phyloP scores from a whole-genome alignment of 805 yeast genomes.

The Metschnikowia lochheadii region DNA sequence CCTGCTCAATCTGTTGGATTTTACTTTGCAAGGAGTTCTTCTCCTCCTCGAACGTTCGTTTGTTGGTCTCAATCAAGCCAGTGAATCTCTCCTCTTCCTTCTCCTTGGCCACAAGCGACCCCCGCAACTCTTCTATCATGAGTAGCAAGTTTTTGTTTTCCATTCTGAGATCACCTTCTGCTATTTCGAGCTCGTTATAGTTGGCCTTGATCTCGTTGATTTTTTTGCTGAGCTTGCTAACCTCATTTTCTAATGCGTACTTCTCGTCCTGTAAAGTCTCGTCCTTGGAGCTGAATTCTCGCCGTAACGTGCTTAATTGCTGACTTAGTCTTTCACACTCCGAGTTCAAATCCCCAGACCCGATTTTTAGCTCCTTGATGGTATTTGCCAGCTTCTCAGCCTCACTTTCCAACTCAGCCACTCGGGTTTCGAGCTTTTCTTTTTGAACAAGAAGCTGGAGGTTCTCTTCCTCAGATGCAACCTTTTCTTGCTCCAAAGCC shows the following conservation, averaged over 20 bases:
- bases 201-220: slow-evolving; percentile 38
- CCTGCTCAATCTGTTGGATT: slow-evolving; percentile 1
- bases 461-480: slow-evolving; percentile 3
- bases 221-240: slow-evolving; percentile 36
- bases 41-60: slow-evolving; percentile 3
- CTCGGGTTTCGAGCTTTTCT: slow-evolving; percentile 41
- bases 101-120: slow-evolving; percentile 33
- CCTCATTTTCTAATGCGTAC: slow-evolving; percentile 37
- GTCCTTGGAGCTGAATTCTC: slow-evolving; percentile 34
- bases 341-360: slow-evolving; percentile 41
- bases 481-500: slow-evolving; percentile 35
- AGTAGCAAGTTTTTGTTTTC: slow-evolving; percentile 39
- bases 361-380: slow-evolving; percentile 12
- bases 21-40: slow-evolving; percentile 3
- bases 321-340: slow-evolving; percentile 52
- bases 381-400: slow-evolving; percentile 18
- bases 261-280: slow-evolving; percentile 35
- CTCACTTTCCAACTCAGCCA: slow-evolving; percentile 22
- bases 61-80: not conserved
- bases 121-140: slow-evolving; percentile 43
- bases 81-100: slow-evolving; percentile 16
- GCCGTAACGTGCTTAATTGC: slow-evolving; percentile 35
- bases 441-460: slow-evolving; percentile 26
- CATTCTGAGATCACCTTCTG: slow-evolving; percentile 35
- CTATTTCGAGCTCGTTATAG: slow-evolving; percentile 37